Evolutionary conservation across 768 basidiomycete species (phyloP).

Genomic region (Lentinula detonsa): DNA sequence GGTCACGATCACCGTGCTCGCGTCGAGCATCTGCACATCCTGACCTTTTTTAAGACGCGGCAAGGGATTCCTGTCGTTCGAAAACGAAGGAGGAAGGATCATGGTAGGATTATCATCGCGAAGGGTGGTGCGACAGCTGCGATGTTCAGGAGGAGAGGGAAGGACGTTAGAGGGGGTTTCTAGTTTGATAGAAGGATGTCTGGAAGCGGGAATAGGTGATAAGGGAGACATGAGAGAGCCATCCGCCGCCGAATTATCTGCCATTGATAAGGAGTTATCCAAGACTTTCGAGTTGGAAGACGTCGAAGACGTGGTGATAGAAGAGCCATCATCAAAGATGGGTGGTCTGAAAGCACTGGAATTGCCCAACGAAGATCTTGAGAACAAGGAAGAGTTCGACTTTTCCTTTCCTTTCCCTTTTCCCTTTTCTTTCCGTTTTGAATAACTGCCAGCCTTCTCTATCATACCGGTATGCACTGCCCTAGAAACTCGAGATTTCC

Average conservation of each 20-base stretch:
- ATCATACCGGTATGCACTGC: neutral
- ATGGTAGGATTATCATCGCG: neutral
- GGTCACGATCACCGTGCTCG: neutral
- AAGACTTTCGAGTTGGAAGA: neutral
- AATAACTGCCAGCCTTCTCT: neutral
- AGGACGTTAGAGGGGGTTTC: neutral
- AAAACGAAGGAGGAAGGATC: neutral
- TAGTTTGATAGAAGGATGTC: neutral
- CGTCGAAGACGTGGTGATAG: neutral
- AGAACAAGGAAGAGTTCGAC: neutral
- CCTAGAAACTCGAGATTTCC: neutral
- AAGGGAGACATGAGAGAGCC: neutral
- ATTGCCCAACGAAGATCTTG: neutral
- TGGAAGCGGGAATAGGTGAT: neutral
- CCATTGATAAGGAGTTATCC: neutral
- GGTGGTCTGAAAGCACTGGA: neutral
- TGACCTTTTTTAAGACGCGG: neutral
- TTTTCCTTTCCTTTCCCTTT: neutral
- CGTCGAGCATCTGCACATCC: neutral
- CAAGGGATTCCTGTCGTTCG: neutral
- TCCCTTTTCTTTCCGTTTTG: neutral
- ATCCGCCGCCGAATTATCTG: neutral
- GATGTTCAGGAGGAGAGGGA: neutral
- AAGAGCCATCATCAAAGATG: neutral
- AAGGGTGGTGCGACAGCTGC: neutral